These are phyloP conservation scores for Austroboletus novae-zelandiae DNA, from an alignment of 1,284 basidiomycete genomes.

Conservation along the genomic window DNA sequence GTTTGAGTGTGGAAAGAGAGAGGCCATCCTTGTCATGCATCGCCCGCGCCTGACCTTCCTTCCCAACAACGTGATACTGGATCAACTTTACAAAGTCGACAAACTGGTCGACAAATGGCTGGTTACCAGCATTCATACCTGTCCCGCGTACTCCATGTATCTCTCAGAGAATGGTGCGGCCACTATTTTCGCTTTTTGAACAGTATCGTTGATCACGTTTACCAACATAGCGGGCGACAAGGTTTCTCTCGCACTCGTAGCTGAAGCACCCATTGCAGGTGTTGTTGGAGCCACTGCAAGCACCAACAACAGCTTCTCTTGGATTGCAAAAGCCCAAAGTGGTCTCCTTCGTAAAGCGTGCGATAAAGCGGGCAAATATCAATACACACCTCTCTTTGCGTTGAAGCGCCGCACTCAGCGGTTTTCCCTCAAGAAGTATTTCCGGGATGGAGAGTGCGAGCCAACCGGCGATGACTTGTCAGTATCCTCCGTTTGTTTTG, in stretches of 20 bases:
- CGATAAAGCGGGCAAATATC: slow-evolving; percentile 2
- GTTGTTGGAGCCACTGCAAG: neutral
- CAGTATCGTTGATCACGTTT: neutral
- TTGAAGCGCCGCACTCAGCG: slow-evolving; percentile 6
- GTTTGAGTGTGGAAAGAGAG: slow-evolving; percentile 11
- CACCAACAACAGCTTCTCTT: neutral
- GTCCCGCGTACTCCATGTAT: slow-evolving; percentile 21
- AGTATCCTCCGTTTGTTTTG: neutral
- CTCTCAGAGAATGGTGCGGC: slow-evolving; percentile 17
- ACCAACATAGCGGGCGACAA: slow-evolving; percentile 14
- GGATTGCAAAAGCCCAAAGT: slow-evolving; percentile 8
- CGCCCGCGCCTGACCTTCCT: slow-evolving; percentile 10
- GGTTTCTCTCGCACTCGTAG: slow-evolving; percentile 11
- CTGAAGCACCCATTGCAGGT: neutral
- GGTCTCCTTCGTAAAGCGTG: slow-evolving; percentile 9
- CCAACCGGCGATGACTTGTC: slow-evolving; percentile 6
- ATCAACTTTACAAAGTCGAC: slow-evolving; percentile 12
- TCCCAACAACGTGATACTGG: slow-evolving; percentile 7
- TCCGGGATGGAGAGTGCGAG: slow-evolving; percentile 4
- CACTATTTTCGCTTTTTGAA: too few species aligned
- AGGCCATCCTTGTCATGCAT: slow-evolving; percentile 18
- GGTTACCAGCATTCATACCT: slow-evolving; percentile 15
- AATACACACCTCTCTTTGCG: slow-evolving; percentile 8
- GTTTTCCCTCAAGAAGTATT: neutral
- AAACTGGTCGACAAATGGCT: slow-evolving; percentile 13